Evolutionary conservation across 2,329 filamentous ascomycete genomes (phyloP), one percentile per base, ranked within the genome.

Genomic region (Bipolaris zeicola): DNA sequence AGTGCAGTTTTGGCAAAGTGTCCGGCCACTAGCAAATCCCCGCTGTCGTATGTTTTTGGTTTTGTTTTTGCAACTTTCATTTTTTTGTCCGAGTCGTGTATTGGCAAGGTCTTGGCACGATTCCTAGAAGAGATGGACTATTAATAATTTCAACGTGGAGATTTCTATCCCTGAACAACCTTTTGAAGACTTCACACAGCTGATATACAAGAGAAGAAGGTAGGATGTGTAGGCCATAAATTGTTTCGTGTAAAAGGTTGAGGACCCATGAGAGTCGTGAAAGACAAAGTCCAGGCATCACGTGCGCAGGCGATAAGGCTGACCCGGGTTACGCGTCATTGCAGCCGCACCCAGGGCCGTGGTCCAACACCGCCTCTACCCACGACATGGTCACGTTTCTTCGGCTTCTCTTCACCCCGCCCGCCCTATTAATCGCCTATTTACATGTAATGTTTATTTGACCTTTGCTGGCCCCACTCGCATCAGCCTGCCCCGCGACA

Each of bases 251-350:
- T 11, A 11, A 28, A 28, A 10, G 8, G 26, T 28, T 28, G 8
- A 28, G 26, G 10, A 28, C 8, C 7, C 26, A 28, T 28, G n/a
- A 28, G 20, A 18, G 8, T 48, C 42, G 50, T 34, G n/a, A 49
- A 20, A 43, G 31, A 26, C 22, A n/a, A 52, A 14, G 45, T 14
- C 10, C 46, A 47, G 16, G 51, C 37, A 22, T 60, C 55, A 58
- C 58, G 55, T 60, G 58, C 52, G 34, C 47, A 52, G 34, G 58
- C 52, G 56, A 53, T 53, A 14, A 52, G 26, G 56, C 49, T 57
- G 57, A 44, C 37, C 59, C 50, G 45, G 51, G 51, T 54, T 56
- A 65, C 63, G 63, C 63, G 61, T 63, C 58, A 61, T 49, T 50
- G 16, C 48, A 18, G 41, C 41, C 38, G 26, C 48, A 18, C 45